Evolutionary conservation across 495 filamentous ascomycete genomes (phyloP), one percentile per base, ranked within the genome.

Genomic region (Penicillium ochrochloron): DNA sequence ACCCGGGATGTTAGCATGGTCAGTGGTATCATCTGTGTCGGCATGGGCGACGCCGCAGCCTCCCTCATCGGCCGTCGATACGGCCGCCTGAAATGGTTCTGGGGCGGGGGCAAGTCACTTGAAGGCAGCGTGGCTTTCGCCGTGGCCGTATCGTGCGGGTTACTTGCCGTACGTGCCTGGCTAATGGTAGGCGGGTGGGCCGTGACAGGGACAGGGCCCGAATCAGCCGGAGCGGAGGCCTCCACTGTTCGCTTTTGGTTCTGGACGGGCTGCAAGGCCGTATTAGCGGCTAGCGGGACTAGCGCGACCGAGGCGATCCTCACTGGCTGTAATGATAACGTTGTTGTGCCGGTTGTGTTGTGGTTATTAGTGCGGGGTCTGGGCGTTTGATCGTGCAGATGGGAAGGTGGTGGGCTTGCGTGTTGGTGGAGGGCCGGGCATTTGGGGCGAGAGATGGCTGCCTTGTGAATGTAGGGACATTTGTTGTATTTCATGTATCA

Each of bases 311-410:
- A 98, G 80, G 94, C 95, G 21, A 93, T 97, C 61, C 79, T 98
- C 60, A 98, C 96, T 51, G 96, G 95, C 12, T 95, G 93, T 56
- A 99, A 99, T 82, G 95, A 99, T 80, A 99, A 99, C 82, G 94
- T 99, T 29, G 86, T 97, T 59, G 95, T 98, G 65, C 96, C 96
- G n/a, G 86, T 98, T 44, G 89, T 96, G 59, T 76, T 98, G 56
- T 99, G 95, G 95, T 81, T 92, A 69, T 84, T 95, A 66, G 93
- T 97, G 62, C 88, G 92, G 69, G 89, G 89, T 6, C 76, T 96
- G 68, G 84, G 85, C 41, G 75, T 96, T 60, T 95, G 82, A 78
- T 64, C 31, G 60, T 44, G 59, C 70, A 55, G 60, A 46, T 52
- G 34, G 61, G 63, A 58, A 58, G 35, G 58, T 41, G 31, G 31